Percentiles rank a stretch among this genome's conserved stretches.
Evolutionary conservation across 495 filamentous ascomycete species (phyloP).

Genomic region (Tetracladium setigerum): DNA sequence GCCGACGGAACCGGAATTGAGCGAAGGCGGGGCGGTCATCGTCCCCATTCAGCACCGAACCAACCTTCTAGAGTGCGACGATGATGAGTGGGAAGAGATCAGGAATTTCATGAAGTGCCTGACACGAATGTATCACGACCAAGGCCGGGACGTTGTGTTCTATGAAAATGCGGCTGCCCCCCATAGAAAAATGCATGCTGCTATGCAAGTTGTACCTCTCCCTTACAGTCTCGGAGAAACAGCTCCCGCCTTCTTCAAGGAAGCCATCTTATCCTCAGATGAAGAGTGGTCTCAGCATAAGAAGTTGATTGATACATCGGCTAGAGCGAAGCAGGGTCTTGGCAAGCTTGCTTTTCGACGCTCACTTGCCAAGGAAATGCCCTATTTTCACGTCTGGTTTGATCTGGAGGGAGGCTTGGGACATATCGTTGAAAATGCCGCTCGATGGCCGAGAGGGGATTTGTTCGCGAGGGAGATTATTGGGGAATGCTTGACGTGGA

Average conservation of each 20-base stretch:
- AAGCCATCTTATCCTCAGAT: constrained; percentile 81
- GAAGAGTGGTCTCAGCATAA: constrained; percentile 94
- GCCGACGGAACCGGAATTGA: constrained; percentile 84
- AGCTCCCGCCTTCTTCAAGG: constrained; percentile 90
- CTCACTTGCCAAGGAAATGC: constrained; percentile 89
- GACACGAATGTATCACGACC: constrained; percentile 85
- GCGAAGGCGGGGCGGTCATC: constrained; percentile 74
- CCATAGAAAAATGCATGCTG: constrained; percentile 71
- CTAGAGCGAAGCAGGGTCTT: constrained; percentile 54
- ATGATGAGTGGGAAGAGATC: constrained; percentile 98
- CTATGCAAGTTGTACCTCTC: constrained; percentile 79
- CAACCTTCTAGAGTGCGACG: constrained; percentile 94
- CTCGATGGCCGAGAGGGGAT: constrained; percentile 86
- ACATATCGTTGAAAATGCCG: constrained; percentile 83
- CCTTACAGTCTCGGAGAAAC: constrained; percentile 83
- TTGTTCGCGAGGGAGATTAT: constrained; percentile 88
- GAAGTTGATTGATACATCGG: constrained; percentile 84
- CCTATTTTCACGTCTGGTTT: constrained; percentile 98
- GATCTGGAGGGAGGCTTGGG: constrained; percentile 84
- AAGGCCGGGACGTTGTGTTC: constrained; percentile 86
- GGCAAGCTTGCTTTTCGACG: constrained; percentile 79
- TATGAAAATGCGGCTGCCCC: constrained; percentile 93
- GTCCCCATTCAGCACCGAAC: constrained; percentile 81
- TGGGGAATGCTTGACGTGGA: constrained; percentile 84
- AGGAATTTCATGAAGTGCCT: constrained; percentile 99